These are phyloP conservation scores for Orychophragmus violaceus DNA, from an alignment of 345 rosid genomes.

Conservation along the genomic window DNA sequence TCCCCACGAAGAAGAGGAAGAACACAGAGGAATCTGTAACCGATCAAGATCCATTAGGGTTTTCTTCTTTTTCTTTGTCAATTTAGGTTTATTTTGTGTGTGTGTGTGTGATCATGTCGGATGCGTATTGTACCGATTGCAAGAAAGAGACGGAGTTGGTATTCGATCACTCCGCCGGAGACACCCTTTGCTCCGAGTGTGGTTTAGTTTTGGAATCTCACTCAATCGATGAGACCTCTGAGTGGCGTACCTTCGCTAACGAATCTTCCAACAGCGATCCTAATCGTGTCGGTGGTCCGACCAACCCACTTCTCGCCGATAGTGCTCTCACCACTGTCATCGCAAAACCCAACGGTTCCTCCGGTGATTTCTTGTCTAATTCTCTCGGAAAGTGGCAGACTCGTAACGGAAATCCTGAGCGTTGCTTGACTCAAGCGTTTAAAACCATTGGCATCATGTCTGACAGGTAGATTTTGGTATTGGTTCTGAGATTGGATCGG, in stretches of 20 bases:
- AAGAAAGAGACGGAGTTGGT: constrained; percentile 90
- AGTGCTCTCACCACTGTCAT: constrained; percentile 94
- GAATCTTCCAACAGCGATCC: constrained; percentile 93
- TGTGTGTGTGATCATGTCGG: constrained; percentile 58
- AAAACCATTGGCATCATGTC: constrained; percentile 96
- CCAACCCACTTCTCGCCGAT: constrained; percentile 82
- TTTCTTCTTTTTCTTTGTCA: no score
- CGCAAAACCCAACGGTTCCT: constrained; percentile 87
- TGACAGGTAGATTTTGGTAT: constrained; percentile 64
- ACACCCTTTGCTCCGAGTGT: constrained; percentile 97
- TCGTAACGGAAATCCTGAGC: constrained; percentile 92
- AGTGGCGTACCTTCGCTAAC: constrained; percentile 98
- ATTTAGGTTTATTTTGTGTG: no score
- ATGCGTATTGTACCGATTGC: constrained; percentile 91
- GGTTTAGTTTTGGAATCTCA: constrained; percentile 94
- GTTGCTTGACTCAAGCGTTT: constrained; percentile 82
- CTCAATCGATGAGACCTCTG: constrained; percentile 97
- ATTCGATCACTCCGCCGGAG: constrained; percentile 96
- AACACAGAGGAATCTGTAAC: constrained; percentile 13
- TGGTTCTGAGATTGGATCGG: not conserved
- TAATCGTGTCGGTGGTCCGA: constrained; percentile 95
- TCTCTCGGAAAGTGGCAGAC: constrained; percentile 98
- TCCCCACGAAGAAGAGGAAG: constrained; percentile 7
- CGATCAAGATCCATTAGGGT: constrained; percentile 12
- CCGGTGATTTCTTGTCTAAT: constrained; percentile 87